Base-by-base conservation (phyloP, 176 grass and related monocot genomes). In the Microstegium vimineum region DNA sequence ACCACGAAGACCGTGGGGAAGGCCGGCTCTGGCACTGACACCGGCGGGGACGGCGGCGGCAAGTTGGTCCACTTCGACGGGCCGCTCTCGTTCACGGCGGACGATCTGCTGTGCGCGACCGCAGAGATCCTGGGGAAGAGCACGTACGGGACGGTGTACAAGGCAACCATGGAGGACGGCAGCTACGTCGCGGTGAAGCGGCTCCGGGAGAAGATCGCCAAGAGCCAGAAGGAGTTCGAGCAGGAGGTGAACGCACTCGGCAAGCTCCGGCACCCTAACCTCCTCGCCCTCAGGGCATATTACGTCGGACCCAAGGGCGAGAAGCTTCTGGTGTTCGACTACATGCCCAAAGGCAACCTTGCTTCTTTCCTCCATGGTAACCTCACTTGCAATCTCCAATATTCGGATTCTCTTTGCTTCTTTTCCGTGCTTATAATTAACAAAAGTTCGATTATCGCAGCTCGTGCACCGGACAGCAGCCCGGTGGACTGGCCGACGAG, bases 121-220 rank as follows among this genome's bases (percentile, higher is more conserved):
- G 96, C 96, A 7, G 96, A 99, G 89, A 99, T 99, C 77, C 87
- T 95, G 87, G 96, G 93, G 27, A 99, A 99, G 93, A 95, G 96
- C 87, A 95, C 89, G 2, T 99, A 99, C 28, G 96, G 96, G 28
- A 99, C 96, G 43, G 96, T 94, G 47, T 99, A 99, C 79, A 99
- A 95, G 89, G 91, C 96, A 0, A 99, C 90, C 26, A 76, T 99
- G 87, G 96, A 95, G 73, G 89, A 94, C 56, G 91, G 93, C 52
- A 95, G 85, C 67, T 94, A 93, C 61, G 93, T 99, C 17, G 93
- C 91, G 0, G 96, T 99, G 77, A 99, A 99, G 85, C 79, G 96
- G 65, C 84, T 99, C 16, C 76, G 93, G 73, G 96, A 99, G 89
- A 99, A 95, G 83, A 88, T 92, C 22, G 89, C 93, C 37, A 99